Evolutionary conservation across 1,139 yeast genomes (phyloP), one percentile per base, ranked within the genome.

Genomic region (Sugiyamaella novakii): DNA sequence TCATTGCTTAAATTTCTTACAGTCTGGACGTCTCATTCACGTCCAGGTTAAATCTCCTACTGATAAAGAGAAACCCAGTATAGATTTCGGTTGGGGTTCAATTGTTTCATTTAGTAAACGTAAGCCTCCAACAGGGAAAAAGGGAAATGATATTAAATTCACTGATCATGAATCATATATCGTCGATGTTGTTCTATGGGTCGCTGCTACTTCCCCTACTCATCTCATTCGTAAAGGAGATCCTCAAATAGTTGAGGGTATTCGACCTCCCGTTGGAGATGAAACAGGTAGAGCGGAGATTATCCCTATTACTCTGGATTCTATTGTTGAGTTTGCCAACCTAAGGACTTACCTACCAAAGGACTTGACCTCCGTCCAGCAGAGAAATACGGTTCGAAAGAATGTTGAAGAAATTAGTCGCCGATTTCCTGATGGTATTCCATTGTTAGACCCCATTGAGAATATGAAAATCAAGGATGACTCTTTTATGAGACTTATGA

Each of bases 31-130:
- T 68, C 77, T 94, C 51, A 72, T 91, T 39, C 81, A 83, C 59
- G 80, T 94, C 15, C 77, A 77, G 50, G 72, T 82, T 35, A 78
- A 65, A 14, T 19, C 40, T n/a, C 28, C 41, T 18, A 29, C 30
- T 30, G 60, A 52, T n/a, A 51, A 49, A 2, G 59, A 52, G 12
- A 59, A 50, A 28, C 51, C 54, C 22, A 69, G 55, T 12, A 54
- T 63, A 3, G 87, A 89, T 56, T 94, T 89, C 65, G 97, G 96
- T 8, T 94, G 98, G 98, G 97, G 92, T 49, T 86, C 87, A 66
- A 92, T 91, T 17, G 83, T 87, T 6, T 79, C 82, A 33, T 87
- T 83, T 60, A 75, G 78, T 43, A 89, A 88, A 67, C 78, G 98
- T 66, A 62, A 59, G 41, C 41, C 46, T 14, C 52, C 50, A 30